Evolutionary conservation across 257 asterid genomes (phyloP).

Genomic region (Jacaranda mimosifolia): DNA sequence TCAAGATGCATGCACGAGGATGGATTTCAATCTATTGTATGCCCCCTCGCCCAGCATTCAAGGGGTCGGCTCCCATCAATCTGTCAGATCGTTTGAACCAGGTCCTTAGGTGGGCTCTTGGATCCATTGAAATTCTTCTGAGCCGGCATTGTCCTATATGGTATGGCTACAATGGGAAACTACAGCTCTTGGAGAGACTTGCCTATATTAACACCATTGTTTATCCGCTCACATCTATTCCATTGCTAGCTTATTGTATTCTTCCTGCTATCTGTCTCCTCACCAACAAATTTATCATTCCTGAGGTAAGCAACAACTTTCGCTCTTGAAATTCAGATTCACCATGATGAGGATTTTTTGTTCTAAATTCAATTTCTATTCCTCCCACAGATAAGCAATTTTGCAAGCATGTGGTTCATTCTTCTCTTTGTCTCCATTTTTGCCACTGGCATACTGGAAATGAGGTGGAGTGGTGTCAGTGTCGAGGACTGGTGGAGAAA

Average conservation of each 20-base stretch:
- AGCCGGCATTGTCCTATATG: conserved; percentile 70
- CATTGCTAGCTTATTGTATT: conserved; percentile 59
- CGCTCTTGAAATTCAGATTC: neutral
- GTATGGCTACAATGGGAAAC: conserved; percentile 61
- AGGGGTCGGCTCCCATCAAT: conserved; percentile 70
- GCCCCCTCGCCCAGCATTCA: conserved; percentile 69
- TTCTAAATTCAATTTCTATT: conserved; percentile 11
- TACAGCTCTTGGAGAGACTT: conserved; percentile 60
- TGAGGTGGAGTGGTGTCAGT: conserved; percentile 60
- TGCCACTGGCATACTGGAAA: conserved; percentile 58
- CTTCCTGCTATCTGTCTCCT: conserved; percentile 68
- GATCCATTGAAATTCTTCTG: conserved; percentile 62
- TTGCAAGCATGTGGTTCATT: conserved; percentile 62
- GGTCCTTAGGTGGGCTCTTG: conserved; percentile 66
- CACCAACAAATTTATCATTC: conserved; percentile 64
- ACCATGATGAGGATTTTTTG: neutral
- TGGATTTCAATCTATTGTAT: conserved; percentile 66
- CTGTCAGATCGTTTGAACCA: conserved; percentile 67
- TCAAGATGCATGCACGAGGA: conserved; percentile 69
- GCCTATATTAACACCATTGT: conserved; percentile 68
- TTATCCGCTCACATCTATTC: conserved; percentile 65
- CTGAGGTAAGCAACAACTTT: conserved; percentile 45
- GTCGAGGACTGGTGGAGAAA: conserved; percentile 64
- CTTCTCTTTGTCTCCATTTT: conserved; percentile 58
- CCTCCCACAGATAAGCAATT: conserved; percentile 50